Conservation (phyloP, 805 yeast genomes). For the Saccharomycopsis selenospora region DNA sequence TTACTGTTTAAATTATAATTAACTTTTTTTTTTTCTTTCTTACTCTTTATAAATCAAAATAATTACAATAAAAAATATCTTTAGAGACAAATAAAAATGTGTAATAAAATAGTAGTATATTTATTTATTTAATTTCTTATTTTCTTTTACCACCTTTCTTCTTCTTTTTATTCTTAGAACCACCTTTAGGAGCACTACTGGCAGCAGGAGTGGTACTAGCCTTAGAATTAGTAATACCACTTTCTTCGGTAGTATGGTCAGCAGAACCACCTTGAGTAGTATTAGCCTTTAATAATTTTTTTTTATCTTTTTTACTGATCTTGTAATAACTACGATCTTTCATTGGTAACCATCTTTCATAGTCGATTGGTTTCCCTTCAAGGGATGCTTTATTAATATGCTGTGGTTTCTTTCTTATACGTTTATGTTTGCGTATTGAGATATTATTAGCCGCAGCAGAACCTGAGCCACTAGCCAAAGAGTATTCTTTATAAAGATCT, state of each 20-base stretch:
- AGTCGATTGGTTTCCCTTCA: conserved; percentile 37
- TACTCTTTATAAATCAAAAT: no score
- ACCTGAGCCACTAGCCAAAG: not conserved
- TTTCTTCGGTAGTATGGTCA: conserved; percentile 39
- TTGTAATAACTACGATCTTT: conserved; percentile 79
- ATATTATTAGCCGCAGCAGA: conserved; percentile 24
- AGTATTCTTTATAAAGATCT: conserved; percentile 18
- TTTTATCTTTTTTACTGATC: conserved; percentile 63
- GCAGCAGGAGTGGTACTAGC: not conserved
- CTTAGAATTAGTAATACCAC: conserved; percentile 12
- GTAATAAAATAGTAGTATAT: no score
- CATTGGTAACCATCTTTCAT: conserved; percentile 89
- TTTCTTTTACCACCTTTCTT: conserved; percentile 2
- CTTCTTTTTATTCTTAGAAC: not conserved
- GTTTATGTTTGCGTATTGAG: conserved; percentile 22
- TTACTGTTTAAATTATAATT: no score
- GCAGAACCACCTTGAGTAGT: conserved; percentile 59
- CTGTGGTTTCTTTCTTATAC: conserved; percentile 26
- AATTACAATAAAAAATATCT: no score
- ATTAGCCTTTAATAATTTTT: conserved; percentile 32
- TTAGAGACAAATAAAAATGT: no score
- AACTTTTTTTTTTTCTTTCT: no score
- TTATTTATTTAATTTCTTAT: no score
- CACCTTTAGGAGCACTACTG: not conserved
- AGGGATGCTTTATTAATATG: conserved; percentile 24